Conservation (phyloP, 169 alveolate species). For the Cryptosporidium meleagridis region DNA sequence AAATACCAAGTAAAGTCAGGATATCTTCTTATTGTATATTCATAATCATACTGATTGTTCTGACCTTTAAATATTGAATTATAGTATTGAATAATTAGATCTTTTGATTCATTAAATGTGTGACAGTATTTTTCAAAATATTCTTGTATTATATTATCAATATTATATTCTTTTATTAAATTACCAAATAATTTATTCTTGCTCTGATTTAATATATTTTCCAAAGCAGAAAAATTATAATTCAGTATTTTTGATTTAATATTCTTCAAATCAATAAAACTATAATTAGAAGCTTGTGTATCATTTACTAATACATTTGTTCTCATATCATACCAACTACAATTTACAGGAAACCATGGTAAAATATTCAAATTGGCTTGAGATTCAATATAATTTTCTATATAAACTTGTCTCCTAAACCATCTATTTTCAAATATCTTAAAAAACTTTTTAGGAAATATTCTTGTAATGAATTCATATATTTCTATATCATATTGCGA, state of each 20-base stretch:
- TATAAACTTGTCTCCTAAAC: conserved; percentile 3
- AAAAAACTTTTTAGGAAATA: conserved; percentile 54
- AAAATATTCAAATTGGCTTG: not conserved
- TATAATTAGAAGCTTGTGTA: not conserved
- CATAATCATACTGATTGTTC: not conserved
- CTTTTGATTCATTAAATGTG: not conserved
- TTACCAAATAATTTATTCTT: not conserved
- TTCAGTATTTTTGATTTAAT: not conserved
- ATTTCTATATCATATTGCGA: conserved; percentile 57
- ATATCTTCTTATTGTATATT: conserved; percentile 31
- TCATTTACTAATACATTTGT: conserved; percentile 19
- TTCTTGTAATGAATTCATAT: conserved; percentile 3
- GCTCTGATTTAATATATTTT: not conserved
- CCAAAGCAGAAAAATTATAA: not conserved
- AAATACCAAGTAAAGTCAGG: conserved; percentile 73
- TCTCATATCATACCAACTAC: conserved; percentile 57
- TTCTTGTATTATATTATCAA: not conserved
- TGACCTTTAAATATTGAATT: not conserved
- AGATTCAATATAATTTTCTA: not conserved
- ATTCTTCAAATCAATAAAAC: not conserved
- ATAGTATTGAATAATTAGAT: not conserved
- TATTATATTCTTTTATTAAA: not conserved
- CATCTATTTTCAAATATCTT: conserved; percentile 28
- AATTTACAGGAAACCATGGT: conserved; percentile 65
- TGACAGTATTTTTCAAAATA: not conserved